phyloP scores from a whole-genome alignment of 805 yeast species.

The Barnettozyma sucrosica region DNA sequence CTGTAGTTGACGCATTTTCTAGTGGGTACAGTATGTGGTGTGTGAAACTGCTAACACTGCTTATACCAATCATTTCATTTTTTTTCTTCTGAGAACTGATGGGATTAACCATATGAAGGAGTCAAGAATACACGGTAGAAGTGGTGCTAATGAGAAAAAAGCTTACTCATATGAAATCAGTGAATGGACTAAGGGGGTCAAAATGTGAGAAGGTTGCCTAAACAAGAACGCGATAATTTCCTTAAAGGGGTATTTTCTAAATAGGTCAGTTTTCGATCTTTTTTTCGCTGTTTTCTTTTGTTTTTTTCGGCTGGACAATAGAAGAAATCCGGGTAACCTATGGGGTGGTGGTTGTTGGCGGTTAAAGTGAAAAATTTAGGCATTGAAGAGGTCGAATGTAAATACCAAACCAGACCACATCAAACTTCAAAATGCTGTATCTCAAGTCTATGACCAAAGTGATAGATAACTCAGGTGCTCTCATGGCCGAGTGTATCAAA shows the following conservation, averaged over 20 bases:
- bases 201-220: too few relatives aligned
- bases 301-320: too few relatives aligned
- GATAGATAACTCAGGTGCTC: slow-evolving; percentile 94
- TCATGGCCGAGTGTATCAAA: slow-evolving; percentile 91
- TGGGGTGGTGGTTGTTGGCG: background rate
- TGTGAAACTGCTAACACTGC: too few relatives aligned
- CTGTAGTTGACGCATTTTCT: too few relatives aligned
- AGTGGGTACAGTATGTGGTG: too few relatives aligned
- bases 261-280: background rate
- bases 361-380: background rate
- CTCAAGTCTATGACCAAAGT: slow-evolving; percentile 84
- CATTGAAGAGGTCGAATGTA: background rate
- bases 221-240: background rate
- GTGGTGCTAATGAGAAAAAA: background rate
- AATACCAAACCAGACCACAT: too few relatives aligned
- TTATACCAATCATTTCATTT: too few relatives aligned
- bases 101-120: too few relatives aligned
- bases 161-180: too few relatives aligned
- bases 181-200: too few relatives aligned
- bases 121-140: too few relatives aligned
- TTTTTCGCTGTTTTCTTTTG: background rate
- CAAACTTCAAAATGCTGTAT: slow-evolving; percentile 57
- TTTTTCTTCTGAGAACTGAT: background rate
- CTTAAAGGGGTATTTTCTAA: background rate
- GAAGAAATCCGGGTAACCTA: background rate